A percentile compares a stretch with the other conserved stretches of the same genome.
phyloP scores from a whole-genome alignment of 2,329 filamentous ascomycete species.

The Emergomyces orientalis region DNA sequence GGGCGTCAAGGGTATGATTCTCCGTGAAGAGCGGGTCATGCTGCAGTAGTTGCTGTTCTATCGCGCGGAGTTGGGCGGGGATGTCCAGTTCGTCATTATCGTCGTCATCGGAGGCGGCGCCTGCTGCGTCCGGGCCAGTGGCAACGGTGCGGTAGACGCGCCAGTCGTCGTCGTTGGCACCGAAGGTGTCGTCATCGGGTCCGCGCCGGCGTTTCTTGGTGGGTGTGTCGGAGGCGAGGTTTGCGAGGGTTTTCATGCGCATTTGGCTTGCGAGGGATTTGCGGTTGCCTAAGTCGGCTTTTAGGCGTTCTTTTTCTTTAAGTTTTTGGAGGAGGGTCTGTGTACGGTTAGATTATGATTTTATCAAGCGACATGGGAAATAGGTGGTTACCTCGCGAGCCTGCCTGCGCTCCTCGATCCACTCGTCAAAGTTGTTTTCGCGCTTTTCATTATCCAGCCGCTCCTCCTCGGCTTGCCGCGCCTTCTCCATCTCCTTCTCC shows the following conservation, averaged over 20 bases:
- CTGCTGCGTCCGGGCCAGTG: constrained; percentile 50
- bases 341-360: background rate
- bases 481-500: constrained; percentile 89
- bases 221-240: constrained; percentile 82
- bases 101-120: constrained; percentile 69
- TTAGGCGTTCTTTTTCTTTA: constrained; percentile 85
- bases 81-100: constrained; percentile 72
- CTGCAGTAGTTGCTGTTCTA: constrained; percentile 76
- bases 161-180: constrained; percentile 96
- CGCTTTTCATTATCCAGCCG: constrained; percentile 74
- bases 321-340: constrained; percentile 66
- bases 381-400: constrained; percentile 46
- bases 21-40: constrained; percentile 86
- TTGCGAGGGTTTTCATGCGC: constrained; percentile 96
- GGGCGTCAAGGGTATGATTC: constrained; percentile 81
- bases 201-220: constrained; percentile 74
- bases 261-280: constrained; percentile 95
- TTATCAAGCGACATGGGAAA: constrained; percentile 12
- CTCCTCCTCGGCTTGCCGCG: constrained; percentile 71
- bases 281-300: constrained; percentile 88
- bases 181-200: constrained; percentile 82
- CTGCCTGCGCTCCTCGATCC: constrained; percentile 73
- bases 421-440: constrained; percentile 72
- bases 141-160: constrained; percentile 90
- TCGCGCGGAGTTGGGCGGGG: constrained; percentile 57